Conservation (phyloP, 306 rosid genomes). For the Erythrophleum fordii region DNA sequence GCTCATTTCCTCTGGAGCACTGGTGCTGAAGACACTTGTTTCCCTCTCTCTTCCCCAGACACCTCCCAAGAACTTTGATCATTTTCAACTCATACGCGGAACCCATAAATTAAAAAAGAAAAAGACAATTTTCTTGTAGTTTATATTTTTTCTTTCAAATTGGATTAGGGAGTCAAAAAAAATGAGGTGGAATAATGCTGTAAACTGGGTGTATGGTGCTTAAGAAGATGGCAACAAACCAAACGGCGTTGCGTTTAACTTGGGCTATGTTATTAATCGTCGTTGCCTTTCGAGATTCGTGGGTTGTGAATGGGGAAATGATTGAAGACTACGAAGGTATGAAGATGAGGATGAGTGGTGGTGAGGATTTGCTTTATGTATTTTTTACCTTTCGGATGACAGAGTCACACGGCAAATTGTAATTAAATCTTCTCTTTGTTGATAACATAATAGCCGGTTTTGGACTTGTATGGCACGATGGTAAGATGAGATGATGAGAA, state of each 20-base stretch:
- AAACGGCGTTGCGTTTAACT: slow-evolving; percentile 27
- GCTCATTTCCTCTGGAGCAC: slow-evolving; percentile 97
- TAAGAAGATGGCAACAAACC: neutral
- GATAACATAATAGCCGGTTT: slow-evolving; percentile 40
- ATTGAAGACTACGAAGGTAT: neutral
- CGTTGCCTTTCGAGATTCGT: slow-evolving; percentile 12
- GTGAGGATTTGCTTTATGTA: slow-evolving; percentile 23
- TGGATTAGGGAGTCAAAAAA: neutral
- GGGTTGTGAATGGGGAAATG: slow-evolving; percentile 1
- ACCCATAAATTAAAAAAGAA: neutral
- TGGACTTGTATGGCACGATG: neutral
- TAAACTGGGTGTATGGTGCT: neutral
- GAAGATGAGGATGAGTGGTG: neutral
- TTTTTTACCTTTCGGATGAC: neutral
- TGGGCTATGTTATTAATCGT: neutral
- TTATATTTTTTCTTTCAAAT: neutral
- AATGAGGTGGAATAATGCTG: neutral
- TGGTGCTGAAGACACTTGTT: slow-evolving; percentile 93
- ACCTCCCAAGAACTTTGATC: slow-evolving; percentile 47
- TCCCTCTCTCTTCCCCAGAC: slow-evolving; percentile 65
- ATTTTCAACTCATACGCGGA: neutral
- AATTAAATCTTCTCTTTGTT: slow-evolving; percentile 19
- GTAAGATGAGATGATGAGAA: neutral
- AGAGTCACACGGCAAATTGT: slow-evolving; percentile 49
- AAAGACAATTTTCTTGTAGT: neutral